Evolutionary conservation across 495 filamentous ascomycete species (phyloP).

Genomic region (Neurospora sp.): DNA sequence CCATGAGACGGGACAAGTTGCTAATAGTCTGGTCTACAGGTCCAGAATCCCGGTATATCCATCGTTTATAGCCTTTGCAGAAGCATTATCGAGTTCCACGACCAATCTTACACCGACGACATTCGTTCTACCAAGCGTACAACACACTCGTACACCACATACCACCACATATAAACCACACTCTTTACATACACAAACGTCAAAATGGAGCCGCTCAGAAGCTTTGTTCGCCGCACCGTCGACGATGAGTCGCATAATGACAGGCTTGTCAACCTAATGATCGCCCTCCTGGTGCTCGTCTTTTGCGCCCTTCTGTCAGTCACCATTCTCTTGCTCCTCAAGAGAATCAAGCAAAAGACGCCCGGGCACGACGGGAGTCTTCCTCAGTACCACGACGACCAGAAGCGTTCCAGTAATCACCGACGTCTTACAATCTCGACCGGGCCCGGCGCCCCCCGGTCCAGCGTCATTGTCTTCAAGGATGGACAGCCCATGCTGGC

Average conservation of each 20-base stretch:
- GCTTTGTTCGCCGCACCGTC: conserved; percentile 42
- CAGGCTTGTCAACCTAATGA: conserved; percentile 59
- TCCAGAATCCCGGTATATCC: neutral
- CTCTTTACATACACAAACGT: conserved; percentile 2
- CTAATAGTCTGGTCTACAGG: neutral
- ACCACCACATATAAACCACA: neutral
- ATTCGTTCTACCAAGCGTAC: neutral
- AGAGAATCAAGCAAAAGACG: conserved; percentile 38
- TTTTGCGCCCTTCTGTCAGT: conserved; percentile 57
- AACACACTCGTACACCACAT: neutral
- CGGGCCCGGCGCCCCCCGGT: conserved; percentile 59
- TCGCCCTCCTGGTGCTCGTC: conserved; percentile 68
- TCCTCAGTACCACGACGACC: conserved; percentile 45
- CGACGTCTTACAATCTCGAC: conserved; percentile 40
- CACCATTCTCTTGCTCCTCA: conserved; percentile 58
- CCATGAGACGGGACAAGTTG: neutral
- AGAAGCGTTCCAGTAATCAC: conserved; percentile 33
- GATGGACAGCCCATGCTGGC: conserved; percentile 59
- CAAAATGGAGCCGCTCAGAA: conserved; percentile 40
- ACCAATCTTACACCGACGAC: neutral
- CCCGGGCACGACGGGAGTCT: conserved; percentile 29
- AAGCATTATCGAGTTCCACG: neutral
- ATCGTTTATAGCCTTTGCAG: neutral
- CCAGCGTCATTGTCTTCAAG: conserved; percentile 65
- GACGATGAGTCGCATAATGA: conserved; percentile 30